Base-by-base conservation (phyloP, 164 flowering plant genomes). In the Vitis riparia region DNA sequence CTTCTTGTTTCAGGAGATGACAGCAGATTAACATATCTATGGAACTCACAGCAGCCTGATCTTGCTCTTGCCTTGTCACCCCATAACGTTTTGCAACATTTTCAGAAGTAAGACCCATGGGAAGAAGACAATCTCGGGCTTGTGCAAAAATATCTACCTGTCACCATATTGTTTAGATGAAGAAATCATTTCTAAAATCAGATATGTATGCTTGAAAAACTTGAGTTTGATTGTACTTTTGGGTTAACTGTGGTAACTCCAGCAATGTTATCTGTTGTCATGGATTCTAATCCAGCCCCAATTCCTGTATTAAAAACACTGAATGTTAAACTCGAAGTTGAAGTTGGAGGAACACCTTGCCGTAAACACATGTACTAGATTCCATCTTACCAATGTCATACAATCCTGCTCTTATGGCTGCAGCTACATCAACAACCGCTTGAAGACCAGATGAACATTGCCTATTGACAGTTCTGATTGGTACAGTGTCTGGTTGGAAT, bases 371-470 rank as follows among this genome's bases (percentile, higher is more conserved):
- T 14, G 47, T n/a, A 27, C 37, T 60, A 56, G 56, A 29, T 4
- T 62, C 29, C 13, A 14, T 29, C 63, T 72, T 65, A 83, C 88
- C 86, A 52, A 87, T 85, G 47, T 85, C 86, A 69, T 84, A 86
- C 70, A 74, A 83, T 59, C 94, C 94, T 23, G 92, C 88, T 82
- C 87, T 82, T 29, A 89, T 89, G 72, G 61, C 65, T 50, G 89
- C 88, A 65, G 86, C 93, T 47, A 89, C 89, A 82, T 89, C 91
- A 74, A 87, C 88, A 77, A 89, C 91, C 63, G 91, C 91, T 65
- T 89, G 89, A 62, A 89, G 80, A 44, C 92, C 90, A 66, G 94
- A 88, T 37, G 94, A 84, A 68, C 92, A 88, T 69, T 87, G 92
- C 79, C 94, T 77, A 75, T 90, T 90, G 72, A 90, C 94, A 9